Evolutionary conservation across 2,329 filamentous ascomycete genomes (phyloP).

Genomic region (Colletotrichum lini): DNA sequence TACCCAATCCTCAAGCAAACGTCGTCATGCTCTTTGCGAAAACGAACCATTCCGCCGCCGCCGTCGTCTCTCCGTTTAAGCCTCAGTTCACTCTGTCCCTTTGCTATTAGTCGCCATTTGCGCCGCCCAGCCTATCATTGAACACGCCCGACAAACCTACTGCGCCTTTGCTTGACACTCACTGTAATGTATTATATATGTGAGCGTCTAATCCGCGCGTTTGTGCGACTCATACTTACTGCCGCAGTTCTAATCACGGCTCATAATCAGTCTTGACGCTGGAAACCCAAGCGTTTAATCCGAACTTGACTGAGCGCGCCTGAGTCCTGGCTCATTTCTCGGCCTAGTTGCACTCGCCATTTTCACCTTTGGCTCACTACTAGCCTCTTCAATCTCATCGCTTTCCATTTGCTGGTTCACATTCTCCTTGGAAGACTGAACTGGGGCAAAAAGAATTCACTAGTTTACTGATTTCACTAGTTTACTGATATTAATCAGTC

Average conservation of each 20-base stretch:
- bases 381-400: background rate
- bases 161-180: background rate
- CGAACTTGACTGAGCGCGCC: background rate
- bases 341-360: background rate
- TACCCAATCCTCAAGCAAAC: background rate
- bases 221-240: slow-evolving; percentile 1
- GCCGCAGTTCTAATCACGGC: slow-evolving; percentile 7
- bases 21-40: slow-evolving; percentile 42
- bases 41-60: slow-evolving; percentile 7
- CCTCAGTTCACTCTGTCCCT: slow-evolving; percentile 17
- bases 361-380: background rate
- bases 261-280: slow-evolving; percentile 12
- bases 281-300: background rate
- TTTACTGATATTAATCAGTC: background rate
- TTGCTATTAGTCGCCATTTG: slow-evolving; percentile 26
- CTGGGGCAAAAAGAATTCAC: background rate
- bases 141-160: background rate
- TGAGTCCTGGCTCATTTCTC: background rate
- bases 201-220: slow-evolving; percentile 6
- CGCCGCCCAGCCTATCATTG: slow-evolving; percentile 12
- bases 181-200: slow-evolving; percentile 36
- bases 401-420: background rate
- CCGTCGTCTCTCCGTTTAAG: slow-evolving; percentile 9
- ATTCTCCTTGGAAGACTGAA: background rate
- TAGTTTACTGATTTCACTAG: background rate